A percentile compares a stretch with the other conserved stretches of the same genome.
Conservation (phyloP, 805 yeast species). For the Starmerella asiatica region DNA sequence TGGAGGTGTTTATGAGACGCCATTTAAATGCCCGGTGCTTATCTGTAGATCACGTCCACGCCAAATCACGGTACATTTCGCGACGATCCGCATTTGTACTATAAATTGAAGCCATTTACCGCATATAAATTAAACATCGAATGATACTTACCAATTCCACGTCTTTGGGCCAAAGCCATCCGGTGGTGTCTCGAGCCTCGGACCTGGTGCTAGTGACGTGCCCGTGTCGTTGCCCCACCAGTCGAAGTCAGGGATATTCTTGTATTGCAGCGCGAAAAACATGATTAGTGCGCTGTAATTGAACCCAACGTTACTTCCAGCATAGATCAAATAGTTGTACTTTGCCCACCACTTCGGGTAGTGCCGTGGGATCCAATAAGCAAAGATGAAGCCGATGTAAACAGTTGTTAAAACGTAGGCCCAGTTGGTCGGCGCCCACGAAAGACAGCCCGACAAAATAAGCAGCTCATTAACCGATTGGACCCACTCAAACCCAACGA, state of each 20-base stretch:
- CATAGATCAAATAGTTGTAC: conserved; percentile 39
- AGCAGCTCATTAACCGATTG: conserved; percentile 34
- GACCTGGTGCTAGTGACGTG: not conserved
- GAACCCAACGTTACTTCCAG: conserved; percentile 49
- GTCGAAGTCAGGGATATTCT: conserved; percentile 29
- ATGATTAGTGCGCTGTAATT: conserved; percentile 47
- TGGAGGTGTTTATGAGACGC: too few relatives aligned
- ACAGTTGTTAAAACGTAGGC: conserved; percentile 19
- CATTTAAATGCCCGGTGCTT: too few relatives aligned
- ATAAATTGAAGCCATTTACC: too few relatives aligned
- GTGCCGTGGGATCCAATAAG: conserved; percentile 35
- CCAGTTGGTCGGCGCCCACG: conserved; percentile 27
- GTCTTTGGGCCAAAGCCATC: conserved; percentile 3
- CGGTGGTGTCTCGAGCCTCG: not conserved
- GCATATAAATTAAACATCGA: not conserved
- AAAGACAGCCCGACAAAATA: conserved; percentile 32
- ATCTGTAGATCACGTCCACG: too few relatives aligned
- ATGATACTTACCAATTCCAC: conserved; percentile 1
- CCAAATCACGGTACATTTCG: too few relatives aligned
- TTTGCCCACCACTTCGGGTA: conserved; percentile 44
- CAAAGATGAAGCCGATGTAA: conserved; percentile 31
- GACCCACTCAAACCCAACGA: conserved; percentile 21
- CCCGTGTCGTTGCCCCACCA: conserved; percentile 57
- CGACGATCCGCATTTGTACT: too few relatives aligned
- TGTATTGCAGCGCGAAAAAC: conserved; percentile 39